Evolutionary conservation across 2,329 filamentous ascomycete species (phyloP), one percentile per base, ranked within the genome.

Genomic region (Fusarium cicatricum): DNA sequence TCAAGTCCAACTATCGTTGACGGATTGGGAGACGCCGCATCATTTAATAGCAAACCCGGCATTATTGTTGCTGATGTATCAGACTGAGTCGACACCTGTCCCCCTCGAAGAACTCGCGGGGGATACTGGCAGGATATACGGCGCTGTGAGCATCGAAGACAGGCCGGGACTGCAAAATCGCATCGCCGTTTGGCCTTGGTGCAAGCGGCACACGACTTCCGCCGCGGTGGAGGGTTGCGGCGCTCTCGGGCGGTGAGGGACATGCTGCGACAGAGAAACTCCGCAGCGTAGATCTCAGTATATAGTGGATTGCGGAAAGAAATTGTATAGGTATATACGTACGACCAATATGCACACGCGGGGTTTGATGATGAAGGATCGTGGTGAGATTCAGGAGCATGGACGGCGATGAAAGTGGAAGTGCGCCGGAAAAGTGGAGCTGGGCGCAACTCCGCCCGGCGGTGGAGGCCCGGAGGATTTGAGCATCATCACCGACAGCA

Each of bases 181-280:
- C 85, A 87, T 41, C 80, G 80, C 12, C 84, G 78, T 69, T 86
- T 87, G 19, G 83, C 78, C 62, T 78, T 80, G 41, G 79, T 83
- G 71, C 85, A 87, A 21, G 80, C 78, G 4, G 77, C 73, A 64
- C 84, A 87, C 4, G 85, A 82, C 70, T 85, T 86, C 40, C 83
- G 80, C 51, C 79, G 71, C 5, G 77, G 77, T 38, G 76, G 80
- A 29, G 78, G 79, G 69, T 80, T 80, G 21, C 59, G 71, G 47
- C 73, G 74, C 67, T 80, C 78, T 31, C 65, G 61, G 10, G 69
- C 53, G 23, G 71, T 70, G 15, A 72, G 62, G 1, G 71, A 73
- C 70, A 72, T 72, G 12, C 14, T 37, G 23, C 40, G 39, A 38
- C 33, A 29, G 31, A 21, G 5, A 5, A 39, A 17, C 9, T 40